phyloP scores from a whole-genome alignment of 305 asterid genomes.

The Plantago coronopus region DNA sequence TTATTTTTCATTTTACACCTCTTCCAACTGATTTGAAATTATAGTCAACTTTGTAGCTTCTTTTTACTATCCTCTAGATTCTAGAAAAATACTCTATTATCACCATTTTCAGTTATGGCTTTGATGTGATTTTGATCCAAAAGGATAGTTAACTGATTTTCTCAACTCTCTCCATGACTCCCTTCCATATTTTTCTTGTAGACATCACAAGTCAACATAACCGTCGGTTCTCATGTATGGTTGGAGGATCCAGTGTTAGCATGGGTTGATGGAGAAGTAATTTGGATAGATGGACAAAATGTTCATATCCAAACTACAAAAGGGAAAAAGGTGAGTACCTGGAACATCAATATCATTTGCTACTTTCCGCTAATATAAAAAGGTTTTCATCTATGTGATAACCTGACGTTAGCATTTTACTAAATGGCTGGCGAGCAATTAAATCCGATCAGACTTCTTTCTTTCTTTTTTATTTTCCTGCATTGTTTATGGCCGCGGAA shows the following conservation, averaged over 20 bases:
- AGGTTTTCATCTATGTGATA: conserved; percentile 19
- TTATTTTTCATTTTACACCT: background rate
- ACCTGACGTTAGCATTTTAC: conserved; percentile 12
- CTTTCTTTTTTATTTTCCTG: too few relatives aligned
- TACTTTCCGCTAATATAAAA: background rate
- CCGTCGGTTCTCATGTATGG: conserved; percentile 96
- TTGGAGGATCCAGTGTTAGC: conserved; percentile 90
- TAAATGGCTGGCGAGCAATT: too few relatives aligned
- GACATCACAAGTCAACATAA: conserved; percentile 82
- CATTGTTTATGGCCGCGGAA: too few relatives aligned
- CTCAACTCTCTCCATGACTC: conserved; percentile 21
- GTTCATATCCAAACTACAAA: conserved; percentile 75
- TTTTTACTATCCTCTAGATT: background rate
- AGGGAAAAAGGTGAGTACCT: conserved; percentile 67
- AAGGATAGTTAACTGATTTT: background rate
- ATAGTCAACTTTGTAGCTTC: background rate
- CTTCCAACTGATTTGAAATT: conserved; percentile 7
- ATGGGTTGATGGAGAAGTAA: conserved; percentile 94
- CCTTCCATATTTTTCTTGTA: conserved; percentile 32
- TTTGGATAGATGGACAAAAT: conserved; percentile 71
- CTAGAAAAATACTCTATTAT: conserved; percentile 4
- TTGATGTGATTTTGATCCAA: conserved; percentile 17
- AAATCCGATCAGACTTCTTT: too few relatives aligned
- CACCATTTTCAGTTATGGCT: conserved; percentile 10
- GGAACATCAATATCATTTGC: conserved; percentile 14